Percentiles rank a stretch among this genome's conserved stretches.
Evolutionary conservation across 2,329 filamentous ascomycete genomes (phyloP).

Genomic region (Arthrobotrys iridis): DNA sequence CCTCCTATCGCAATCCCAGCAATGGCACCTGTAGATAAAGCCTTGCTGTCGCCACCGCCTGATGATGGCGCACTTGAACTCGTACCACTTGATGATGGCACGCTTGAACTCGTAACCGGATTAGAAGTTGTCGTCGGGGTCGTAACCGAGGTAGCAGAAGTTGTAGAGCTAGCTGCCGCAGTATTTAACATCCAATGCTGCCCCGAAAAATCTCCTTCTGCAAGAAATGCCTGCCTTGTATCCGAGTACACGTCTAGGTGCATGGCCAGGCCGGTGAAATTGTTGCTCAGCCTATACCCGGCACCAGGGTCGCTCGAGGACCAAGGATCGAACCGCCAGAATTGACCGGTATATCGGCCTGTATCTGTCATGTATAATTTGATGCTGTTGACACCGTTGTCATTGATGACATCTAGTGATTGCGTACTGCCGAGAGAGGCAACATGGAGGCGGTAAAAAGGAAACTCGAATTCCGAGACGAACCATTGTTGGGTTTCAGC

Average conservation of each 20-base stretch:
- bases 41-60: not conserved
- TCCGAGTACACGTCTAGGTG: constrained; percentile 29
- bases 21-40: constrained; percentile 7
- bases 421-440: not conserved
- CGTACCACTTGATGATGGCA: not conserved
- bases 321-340: constrained; percentile 31
- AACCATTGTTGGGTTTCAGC: constrained; percentile 13
- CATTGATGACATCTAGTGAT: constrained; percentile 31
- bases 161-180: not conserved
- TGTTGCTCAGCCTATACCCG: constrained; percentile 19
- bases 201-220: constrained; percentile 1
- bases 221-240: constrained; percentile 7
- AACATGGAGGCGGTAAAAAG: constrained; percentile 26
- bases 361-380: constrained; percentile 23
- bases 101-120: no score
- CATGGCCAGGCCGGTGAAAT: constrained; percentile 13
- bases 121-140: not conserved
- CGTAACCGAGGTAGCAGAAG: not conserved
- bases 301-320: not conserved
- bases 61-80: not conserved
- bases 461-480: not conserved
- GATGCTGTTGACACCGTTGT: constrained; percentile 24
- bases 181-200: constrained; percentile 30
- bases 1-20: constrained; percentile 28
- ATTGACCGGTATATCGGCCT: constrained; percentile 10